Evolutionary conservation across 371 early-diverging fungal species (phyloP).

Genomic region (Saksenaea oblongispora): DNA sequence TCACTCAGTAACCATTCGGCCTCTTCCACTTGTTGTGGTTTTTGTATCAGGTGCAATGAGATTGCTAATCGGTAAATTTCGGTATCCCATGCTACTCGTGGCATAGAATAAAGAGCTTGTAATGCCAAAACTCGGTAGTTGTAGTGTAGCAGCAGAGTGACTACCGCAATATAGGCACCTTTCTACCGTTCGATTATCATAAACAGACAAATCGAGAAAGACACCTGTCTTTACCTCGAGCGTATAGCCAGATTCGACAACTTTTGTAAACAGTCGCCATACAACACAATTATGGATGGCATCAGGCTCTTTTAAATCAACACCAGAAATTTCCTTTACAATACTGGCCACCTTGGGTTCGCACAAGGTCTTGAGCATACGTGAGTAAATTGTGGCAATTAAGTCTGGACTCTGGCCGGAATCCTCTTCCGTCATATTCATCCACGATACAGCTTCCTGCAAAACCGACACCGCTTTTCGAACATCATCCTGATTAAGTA

Average conservation of each 20-base stretch:
- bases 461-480: slow-evolving; percentile 27
- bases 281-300: slow-evolving; percentile 29
- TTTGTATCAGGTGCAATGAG: slow-evolving; percentile 35
- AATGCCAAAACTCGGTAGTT: slow-evolving; percentile 24
- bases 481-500: slow-evolving; percentile 30
- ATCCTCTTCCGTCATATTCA: slow-evolving; percentile 21
- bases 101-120: slow-evolving; percentile 41
- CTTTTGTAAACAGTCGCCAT: slow-evolving; percentile 41
- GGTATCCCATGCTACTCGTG: slow-evolving; percentile 35
- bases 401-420: slow-evolving; percentile 14
- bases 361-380: slow-evolving; percentile 34
- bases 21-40: slow-evolving; percentile 34
- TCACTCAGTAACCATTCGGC: slow-evolving; percentile 35
- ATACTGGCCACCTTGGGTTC: slow-evolving; percentile 23
- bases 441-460: slow-evolving; percentile 22
- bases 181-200: slow-evolving; percentile 12
- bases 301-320: slow-evolving; percentile 5
- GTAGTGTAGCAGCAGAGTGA: slow-evolving; percentile 22
- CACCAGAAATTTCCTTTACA: slow-evolving; percentile 23
- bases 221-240: slow-evolving; percentile 23
- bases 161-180: slow-evolving; percentile 29
- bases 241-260: slow-evolving; percentile 40
- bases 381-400: slow-evolving; percentile 33
- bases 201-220: not conserved
- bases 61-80: slow-evolving; percentile 35